These are phyloP conservation scores for Penicillium waksmanii DNA, from an alignment of 495 filamentous ascomycete species.

Conservation along the genomic window DNA sequence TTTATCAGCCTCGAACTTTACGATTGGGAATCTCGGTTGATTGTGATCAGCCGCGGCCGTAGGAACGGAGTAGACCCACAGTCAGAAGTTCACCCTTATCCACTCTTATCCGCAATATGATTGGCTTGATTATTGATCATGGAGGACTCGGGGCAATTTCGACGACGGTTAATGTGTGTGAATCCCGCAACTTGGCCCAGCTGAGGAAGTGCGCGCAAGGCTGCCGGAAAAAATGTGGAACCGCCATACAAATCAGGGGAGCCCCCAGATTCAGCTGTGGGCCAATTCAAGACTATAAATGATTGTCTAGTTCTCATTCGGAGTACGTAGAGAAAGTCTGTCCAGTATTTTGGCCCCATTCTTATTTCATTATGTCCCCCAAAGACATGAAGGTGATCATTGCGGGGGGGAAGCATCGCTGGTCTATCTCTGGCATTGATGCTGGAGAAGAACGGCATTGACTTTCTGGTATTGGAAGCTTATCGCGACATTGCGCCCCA, in stretches of 20 bases:
- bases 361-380: neutral
- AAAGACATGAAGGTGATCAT: slow-evolving; percentile 50
- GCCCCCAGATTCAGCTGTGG: neutral
- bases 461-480: slow-evolving; percentile 55
- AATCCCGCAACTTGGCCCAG: neutral
- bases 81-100: neutral
- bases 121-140: slow-evolving; percentile 16
- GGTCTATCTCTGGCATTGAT: slow-evolving; percentile 53
- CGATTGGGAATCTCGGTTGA: neutral
- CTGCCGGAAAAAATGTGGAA: neutral
- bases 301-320: neutral
- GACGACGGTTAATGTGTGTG: neutral
- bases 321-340: neutral
- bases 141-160: slow-evolving; percentile 1
- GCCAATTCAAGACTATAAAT: neutral
- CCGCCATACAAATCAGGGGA: neutral
- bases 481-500: slow-evolving; percentile 39
- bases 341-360: neutral
- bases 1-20: neutral
- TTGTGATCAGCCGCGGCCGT: neutral
- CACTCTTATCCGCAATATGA: neutral
- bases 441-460: slow-evolving; percentile 49
- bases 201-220: neutral
- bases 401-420: slow-evolving; percentile 55
- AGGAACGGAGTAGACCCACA: too few relatives aligned